Conservation (phyloP, 2,329 filamentous ascomycete genomes). For the Cytospora piceicola region DNA sequence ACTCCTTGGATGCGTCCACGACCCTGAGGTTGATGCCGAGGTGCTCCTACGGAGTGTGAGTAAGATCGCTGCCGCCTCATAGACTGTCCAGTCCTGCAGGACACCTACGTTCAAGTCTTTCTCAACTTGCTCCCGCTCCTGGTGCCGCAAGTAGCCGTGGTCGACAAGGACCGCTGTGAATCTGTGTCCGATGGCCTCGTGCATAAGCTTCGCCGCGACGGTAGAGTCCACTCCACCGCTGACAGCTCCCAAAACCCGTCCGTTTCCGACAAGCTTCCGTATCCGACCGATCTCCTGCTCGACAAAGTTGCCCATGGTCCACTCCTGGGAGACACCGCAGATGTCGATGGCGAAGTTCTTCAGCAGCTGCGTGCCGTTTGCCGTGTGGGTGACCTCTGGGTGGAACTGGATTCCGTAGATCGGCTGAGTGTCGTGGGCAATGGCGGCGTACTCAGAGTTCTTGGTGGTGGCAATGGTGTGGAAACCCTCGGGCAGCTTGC, state of each 20-base stretch:
- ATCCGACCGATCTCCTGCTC: slow-evolving; percentile 82
- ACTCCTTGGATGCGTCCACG: slow-evolving; percentile 76
- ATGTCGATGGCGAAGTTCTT: slow-evolving; percentile 85
- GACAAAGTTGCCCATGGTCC: slow-evolving; percentile 85
- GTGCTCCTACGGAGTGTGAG: slow-evolving; percentile 68
- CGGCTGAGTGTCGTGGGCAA: slow-evolving; percentile 70
- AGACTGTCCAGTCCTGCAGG: slow-evolving; percentile 11
- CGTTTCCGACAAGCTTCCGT: slow-evolving; percentile 78
- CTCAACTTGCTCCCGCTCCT: slow-evolving; percentile 83
- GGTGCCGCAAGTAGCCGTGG: slow-evolving; percentile 79
- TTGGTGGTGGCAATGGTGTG: slow-evolving; percentile 72
- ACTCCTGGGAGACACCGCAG: slow-evolving; percentile 75
- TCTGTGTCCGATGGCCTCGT: slow-evolving; percentile 74
- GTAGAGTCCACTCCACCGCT: slow-evolving; percentile 85
- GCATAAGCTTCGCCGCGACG: slow-evolving; percentile 84
- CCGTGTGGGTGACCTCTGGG: slow-evolving; percentile 66
- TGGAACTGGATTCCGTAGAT: slow-evolving; percentile 89
- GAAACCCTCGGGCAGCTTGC: slow-evolving; percentile 73
- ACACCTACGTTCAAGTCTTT: slow-evolving; percentile 43
- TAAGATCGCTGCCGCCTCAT: slow-evolving; percentile 16
- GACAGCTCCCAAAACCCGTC: slow-evolving; percentile 66
- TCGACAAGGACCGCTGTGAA: slow-evolving; percentile 79
- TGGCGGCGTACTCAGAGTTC: slow-evolving; percentile 80
- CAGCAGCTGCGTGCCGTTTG: slow-evolving; percentile 70
- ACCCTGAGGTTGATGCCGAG: slow-evolving; percentile 91